These are phyloP conservation scores for Fusarium sp. DNA, from an alignment of 2,329 filamentous ascomycete species.

Conservation along the genomic window DNA sequence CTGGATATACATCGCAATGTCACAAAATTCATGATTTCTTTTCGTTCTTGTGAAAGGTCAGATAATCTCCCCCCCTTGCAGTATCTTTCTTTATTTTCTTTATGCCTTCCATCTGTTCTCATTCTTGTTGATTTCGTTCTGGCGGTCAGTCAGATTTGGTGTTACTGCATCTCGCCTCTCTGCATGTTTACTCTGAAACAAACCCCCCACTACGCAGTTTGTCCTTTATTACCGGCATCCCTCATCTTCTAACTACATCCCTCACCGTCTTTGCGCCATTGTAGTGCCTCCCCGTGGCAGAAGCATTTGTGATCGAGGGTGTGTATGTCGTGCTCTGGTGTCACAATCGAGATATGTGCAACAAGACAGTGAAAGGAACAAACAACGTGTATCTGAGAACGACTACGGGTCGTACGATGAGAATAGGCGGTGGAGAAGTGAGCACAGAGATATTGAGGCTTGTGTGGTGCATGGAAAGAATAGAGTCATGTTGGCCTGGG, in stretches of 20 bases:
- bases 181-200: conserved; percentile 38
- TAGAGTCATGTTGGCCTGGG: background rate
- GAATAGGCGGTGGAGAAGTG: conserved; percentile 32
- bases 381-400: conserved; percentile 15
- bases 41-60: background rate
- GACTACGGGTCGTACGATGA: background rate
- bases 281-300: conserved; percentile 17
- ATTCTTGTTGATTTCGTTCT: background rate
- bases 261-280: conserved; percentile 38
- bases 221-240: background rate
- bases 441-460: background rate
- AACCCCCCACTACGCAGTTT: background rate
- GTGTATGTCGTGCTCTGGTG: conserved; percentile 36
- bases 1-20: conserved; percentile 12
- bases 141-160: conserved; percentile 33
- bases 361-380: conserved; percentile 10
- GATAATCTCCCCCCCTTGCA: conserved; percentile 16
- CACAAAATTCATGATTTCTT: background rate
- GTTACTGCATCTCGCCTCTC: conserved; percentile 37
- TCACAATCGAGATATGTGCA: conserved; percentile 46
- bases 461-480: background rate
- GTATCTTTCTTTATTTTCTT: background rate
- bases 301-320: conserved; percentile 13
- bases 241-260: background rate
- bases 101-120: background rate